Evolutionary conservation across 306 rosid genomes (phyloP).

Genomic region (Morella rubra): DNA sequence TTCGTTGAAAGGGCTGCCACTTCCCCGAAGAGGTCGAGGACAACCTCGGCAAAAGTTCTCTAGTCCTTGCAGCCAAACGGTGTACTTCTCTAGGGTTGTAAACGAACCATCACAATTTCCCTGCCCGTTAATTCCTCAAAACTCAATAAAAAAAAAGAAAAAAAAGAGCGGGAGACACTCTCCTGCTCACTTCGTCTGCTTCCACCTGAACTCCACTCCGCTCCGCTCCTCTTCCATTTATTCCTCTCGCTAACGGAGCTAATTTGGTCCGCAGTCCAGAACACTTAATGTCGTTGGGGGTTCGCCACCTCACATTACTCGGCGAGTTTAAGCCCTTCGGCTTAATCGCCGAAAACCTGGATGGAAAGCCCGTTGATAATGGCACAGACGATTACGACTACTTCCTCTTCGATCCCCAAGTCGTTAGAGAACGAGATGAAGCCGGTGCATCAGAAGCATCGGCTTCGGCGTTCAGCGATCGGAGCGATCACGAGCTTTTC

Average conservation of each 20-base stretch:
- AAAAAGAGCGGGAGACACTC: slow-evolving; percentile 36
- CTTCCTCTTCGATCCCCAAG: slow-evolving; percentile 81
- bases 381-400: slow-evolving; percentile 69
- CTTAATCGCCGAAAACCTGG: slow-evolving; percentile 88
- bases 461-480: slow-evolving; percentile 48
- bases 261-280: neutral
- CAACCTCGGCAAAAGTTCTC: neutral
- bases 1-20: too few species aligned
- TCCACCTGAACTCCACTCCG: neutral
- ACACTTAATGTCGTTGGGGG: slow-evolving; percentile 54
- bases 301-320: slow-evolving; percentile 68
- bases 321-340: slow-evolving; percentile 98
- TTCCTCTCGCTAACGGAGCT: slow-evolving; percentile 1
- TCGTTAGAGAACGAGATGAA: slow-evolving; percentile 59
- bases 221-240: neutral
- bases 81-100: neutral
- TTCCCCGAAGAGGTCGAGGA: neutral
- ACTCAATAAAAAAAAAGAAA: too few species aligned
- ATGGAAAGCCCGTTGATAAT: slow-evolving; percentile 63
- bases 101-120: neutral
- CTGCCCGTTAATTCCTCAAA: neutral
- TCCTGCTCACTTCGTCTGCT: neutral
- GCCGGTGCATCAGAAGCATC: slow-evolving; percentile 50
- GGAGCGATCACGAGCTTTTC: slow-evolving; percentile 86
- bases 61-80: neutral